These are phyloP conservation scores for Suillus plorans DNA, from an alignment of 768 basidiomycete genomes.

Conservation along the genomic window DNA sequence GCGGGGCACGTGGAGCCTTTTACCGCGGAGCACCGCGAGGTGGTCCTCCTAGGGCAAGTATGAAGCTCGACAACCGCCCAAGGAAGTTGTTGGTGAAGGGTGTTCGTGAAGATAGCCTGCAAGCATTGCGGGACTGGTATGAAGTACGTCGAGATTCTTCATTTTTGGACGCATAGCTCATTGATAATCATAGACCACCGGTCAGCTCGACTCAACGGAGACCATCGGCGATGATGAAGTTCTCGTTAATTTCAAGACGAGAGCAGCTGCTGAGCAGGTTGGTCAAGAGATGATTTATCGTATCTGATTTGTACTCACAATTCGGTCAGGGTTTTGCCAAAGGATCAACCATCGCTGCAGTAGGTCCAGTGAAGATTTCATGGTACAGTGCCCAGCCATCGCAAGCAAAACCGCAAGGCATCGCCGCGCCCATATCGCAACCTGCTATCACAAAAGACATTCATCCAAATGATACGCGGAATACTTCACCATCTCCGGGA, in stretches of 20 bases:
- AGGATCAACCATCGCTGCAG: constrained; percentile 61
- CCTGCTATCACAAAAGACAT: constrained; percentile 18
- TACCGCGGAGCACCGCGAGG: constrained; percentile 65
- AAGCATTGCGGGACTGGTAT: constrained; percentile 79
- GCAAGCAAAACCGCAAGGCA: constrained; percentile 18
- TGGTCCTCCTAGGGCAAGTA: constrained; percentile 64
- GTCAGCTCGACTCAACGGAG: constrained; percentile 69
- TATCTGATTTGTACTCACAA: constrained; percentile 12
- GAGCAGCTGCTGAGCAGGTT: constrained; percentile 78
- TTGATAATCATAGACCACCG: constrained; percentile 48
- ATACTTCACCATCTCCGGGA: constrained; percentile 12
- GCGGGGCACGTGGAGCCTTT: constrained; percentile 57
- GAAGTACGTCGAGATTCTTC: constrained; percentile 48
- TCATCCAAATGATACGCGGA: constrained; percentile 26
- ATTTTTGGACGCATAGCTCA: constrained; percentile 2
- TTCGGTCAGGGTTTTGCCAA: constrained; percentile 64
- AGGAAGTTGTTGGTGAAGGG: constrained; percentile 78
- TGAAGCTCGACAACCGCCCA: constrained; percentile 91
- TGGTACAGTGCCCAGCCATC: constrained; percentile 53
- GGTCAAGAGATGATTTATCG: constrained; percentile 15
- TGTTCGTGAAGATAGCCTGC: constrained; percentile 50
- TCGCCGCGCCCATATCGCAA: constrained; percentile 22
- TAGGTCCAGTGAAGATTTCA: constrained; percentile 63
- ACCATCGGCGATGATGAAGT: constrained; percentile 53
- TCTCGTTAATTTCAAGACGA: constrained; percentile 68